phyloP scores from a whole-genome alignment of 2,329 filamentous ascomycete species.

The Ophiosphaerella narmari region DNA sequence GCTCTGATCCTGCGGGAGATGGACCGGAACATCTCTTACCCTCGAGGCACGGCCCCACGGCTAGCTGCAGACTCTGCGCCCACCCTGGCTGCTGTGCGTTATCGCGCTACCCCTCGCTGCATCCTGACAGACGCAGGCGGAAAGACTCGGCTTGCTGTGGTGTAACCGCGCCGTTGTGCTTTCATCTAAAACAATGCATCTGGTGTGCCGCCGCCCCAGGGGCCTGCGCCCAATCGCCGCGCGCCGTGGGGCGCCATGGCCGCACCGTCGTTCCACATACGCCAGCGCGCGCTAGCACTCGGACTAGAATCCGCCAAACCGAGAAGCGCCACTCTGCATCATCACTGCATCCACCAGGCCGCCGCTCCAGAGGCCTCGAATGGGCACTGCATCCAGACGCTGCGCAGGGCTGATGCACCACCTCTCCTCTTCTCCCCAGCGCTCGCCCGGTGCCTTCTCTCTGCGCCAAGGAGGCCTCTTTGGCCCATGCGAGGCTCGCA shows the following conservation, averaged over 20 bases:
- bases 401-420: slow-evolving; percentile 26
- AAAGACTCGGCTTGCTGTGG: slow-evolving; percentile 33
- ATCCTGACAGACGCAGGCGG: slow-evolving; percentile 24
- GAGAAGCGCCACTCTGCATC: slow-evolving; percentile 19
- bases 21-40: slow-evolving; percentile 32
- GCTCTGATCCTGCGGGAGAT: slow-evolving; percentile 26
- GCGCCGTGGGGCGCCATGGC: slow-evolving; percentile 22
- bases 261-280: slow-evolving; percentile 20
- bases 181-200: slow-evolving; percentile 32
- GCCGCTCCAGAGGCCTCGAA: slow-evolving; percentile 26
- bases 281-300: slow-evolving; percentile 12
- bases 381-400: slow-evolving; percentile 9
- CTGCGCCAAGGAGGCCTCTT: slow-evolving; percentile 16
- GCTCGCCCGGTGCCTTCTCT: neutral
- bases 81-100: slow-evolving; percentile 11
- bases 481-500: slow-evolving; percentile 7
- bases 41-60: slow-evolving; percentile 27
- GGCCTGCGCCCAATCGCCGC: slow-evolving; percentile 24
- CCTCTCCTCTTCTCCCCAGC: neutral
- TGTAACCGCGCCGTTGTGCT: slow-evolving; percentile 31
- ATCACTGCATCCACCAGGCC: slow-evolving; percentile 17
- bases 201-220: slow-evolving; percentile 10
- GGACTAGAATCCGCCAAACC: slow-evolving; percentile 23
- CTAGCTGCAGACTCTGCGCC: slow-evolving; percentile 25
- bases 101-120: slow-evolving; percentile 10